A percentile compares a stretch with the other conserved stretches of the same genome.
phyloP scores from a whole-genome alignment of 805 yeast genomes.

The Ogataea methanolica region DNA sequence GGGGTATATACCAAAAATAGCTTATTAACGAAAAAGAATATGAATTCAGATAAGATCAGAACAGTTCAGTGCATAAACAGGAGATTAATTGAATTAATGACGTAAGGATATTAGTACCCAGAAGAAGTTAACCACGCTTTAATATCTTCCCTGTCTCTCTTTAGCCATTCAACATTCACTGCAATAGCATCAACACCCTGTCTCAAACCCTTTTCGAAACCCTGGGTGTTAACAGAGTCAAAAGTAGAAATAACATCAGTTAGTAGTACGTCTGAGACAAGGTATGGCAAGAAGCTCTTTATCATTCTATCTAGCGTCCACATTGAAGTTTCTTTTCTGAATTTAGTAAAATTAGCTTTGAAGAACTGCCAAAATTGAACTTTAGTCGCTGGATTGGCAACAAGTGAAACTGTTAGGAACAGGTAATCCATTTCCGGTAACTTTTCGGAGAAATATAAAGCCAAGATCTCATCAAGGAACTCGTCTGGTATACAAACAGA shows the following conservation, averaged over 20 bases:
- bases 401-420: constrained; percentile 42
- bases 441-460: constrained; percentile 36
- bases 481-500: constrained; percentile 31
- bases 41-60: too few species aligned
- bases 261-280: constrained; percentile 32
- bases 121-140: constrained; percentile 35
- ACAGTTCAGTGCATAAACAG: too few species aligned
- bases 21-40: too few species aligned
- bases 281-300: constrained; percentile 29
- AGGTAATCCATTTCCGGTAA: constrained; percentile 59
- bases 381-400: constrained; percentile 41
- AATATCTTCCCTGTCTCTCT: constrained; percentile 40
- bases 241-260: constrained; percentile 41
- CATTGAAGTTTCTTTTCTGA: constrained; percentile 36
- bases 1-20: too few species aligned
- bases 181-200: constrained; percentile 55
- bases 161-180: constrained; percentile 47
- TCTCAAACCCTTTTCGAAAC: constrained; percentile 52
- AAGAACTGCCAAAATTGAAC: constrained; percentile 45
- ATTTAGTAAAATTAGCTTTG: constrained; percentile 40
- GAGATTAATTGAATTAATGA: too few species aligned
- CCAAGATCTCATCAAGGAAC: constrained; percentile 36
- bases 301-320: constrained; percentile 34
- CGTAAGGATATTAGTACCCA: constrained; percentile 8
- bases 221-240: constrained; percentile 40